phyloP scores from a whole-genome alignment of 495 filamentous ascomycete genomes.

The Hypoxylon cercidicola region DNA sequence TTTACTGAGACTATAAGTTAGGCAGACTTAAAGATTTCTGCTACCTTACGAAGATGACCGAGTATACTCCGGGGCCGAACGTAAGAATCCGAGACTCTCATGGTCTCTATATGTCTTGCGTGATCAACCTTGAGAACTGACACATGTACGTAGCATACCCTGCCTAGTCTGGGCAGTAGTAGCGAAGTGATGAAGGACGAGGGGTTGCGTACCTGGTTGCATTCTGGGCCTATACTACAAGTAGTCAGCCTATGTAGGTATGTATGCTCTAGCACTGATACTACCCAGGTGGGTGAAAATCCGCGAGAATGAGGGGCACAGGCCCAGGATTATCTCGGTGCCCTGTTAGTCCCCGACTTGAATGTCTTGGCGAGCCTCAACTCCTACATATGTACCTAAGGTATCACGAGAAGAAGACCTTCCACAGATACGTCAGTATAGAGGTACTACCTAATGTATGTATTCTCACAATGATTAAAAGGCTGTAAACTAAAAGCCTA shows the following conservation, averaged over 20 bases:
- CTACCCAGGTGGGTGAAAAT: slow-evolving; percentile 12
- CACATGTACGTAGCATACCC: too few species aligned
- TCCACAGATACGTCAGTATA: slow-evolving; percentile 3
- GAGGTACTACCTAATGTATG: slow-evolving; percentile 7
- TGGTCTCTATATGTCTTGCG: background rate
- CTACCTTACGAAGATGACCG: background rate
- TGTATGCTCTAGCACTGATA: background rate
- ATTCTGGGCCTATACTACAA: background rate
- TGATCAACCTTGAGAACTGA: background rate
- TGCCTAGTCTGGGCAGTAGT: too few species aligned
- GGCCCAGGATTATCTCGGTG: slow-evolving; percentile 2
- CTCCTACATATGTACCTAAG: too few species aligned
- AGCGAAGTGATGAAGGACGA: too few species aligned
- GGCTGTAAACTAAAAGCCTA: background rate
- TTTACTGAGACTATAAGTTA: too few species aligned
- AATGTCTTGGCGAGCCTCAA: slow-evolving; percentile 26
- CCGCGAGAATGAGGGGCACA: slow-evolving; percentile 9
- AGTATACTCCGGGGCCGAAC: too few species aligned
- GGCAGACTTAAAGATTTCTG: too few species aligned
- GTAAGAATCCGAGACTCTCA: too few species aligned
- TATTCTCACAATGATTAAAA: background rate
- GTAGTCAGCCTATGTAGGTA: background rate
- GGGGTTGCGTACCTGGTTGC: background rate
- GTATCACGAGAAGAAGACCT: slow-evolving; percentile 18
- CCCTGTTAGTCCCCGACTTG: slow-evolving; percentile 2